phyloP scores from a whole-genome alignment of 768 basidiomycete species.

The Tephrocybe sp. region DNA sequence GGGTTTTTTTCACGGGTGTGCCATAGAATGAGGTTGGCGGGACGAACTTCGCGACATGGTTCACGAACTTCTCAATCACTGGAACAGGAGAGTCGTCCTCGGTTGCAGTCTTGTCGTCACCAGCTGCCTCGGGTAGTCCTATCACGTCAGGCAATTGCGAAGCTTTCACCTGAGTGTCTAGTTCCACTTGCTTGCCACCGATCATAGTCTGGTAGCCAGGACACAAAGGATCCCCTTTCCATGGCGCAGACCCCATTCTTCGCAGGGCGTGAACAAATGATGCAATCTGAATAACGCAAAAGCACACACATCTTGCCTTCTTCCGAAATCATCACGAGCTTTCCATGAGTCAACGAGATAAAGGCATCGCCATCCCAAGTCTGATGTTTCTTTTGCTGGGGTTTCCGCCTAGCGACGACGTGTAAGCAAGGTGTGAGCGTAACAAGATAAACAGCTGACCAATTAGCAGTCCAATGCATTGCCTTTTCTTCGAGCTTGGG shows the following conservation, averaged over 20 bases:
- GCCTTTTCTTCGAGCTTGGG: too few relatives aligned
- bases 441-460: constrained; percentile 34
- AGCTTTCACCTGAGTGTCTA: constrained; percentile 49
- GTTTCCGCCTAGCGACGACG: constrained; percentile 58
- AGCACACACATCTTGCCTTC: constrained; percentile 62
- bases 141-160: constrained; percentile 50
- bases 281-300: background rate
- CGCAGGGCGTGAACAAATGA: constrained; percentile 1
- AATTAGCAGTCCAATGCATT: constrained; percentile 71
- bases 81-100: constrained; percentile 5
- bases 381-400: constrained; percentile 72
- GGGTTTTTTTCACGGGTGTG: constrained; percentile 32
- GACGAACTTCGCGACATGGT: constrained; percentile 33
- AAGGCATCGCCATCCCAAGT: constrained; percentile 84
- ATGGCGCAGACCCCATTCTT: constrained; percentile 61
- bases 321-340: constrained; percentile 63
- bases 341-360: constrained; percentile 47
- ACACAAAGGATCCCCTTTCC: constrained; percentile 56
- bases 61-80: constrained; percentile 5
- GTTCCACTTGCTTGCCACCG: constrained; percentile 59
- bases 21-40: constrained; percentile 65
- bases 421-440: background rate
- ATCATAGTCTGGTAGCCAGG: constrained; percentile 44
- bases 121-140: background rate
- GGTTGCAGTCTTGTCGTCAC: constrained; percentile 9